Evolutionary conservation across 2,329 filamentous ascomycete species (phyloP).

Genomic region (Colletotrichum liriopes): DNA sequence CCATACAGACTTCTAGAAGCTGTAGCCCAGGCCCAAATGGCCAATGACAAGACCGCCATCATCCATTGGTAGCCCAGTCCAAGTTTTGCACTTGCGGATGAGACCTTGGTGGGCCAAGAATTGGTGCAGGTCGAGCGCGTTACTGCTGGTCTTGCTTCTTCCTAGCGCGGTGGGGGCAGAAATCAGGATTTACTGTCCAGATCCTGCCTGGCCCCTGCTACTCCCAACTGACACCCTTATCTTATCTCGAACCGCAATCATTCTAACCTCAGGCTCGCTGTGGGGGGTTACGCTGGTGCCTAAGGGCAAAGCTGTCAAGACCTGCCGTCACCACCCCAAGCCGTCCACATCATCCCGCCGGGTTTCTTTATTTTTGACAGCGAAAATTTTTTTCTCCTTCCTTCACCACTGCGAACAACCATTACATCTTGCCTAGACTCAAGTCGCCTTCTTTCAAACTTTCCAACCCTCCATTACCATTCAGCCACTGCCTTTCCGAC

Average conservation of each 20-base stretch:
- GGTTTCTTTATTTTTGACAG: not conserved
- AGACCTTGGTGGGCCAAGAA: not conserved
- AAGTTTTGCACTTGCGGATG: not conserved
- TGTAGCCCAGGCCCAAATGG: not conserved
- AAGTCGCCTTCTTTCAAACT: not conserved
- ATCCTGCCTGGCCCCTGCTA: not conserved
- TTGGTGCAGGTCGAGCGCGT: not conserved
- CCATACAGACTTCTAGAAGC: conserved; percentile 35
- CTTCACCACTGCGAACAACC: not conserved
- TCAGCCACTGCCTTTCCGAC: too few species aligned
- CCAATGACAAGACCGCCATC: not conserved
- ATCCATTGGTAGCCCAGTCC: not conserved
- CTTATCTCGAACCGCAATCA: not conserved
- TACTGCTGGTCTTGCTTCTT: not conserved
- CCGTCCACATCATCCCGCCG: not conserved
- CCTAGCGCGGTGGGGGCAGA: not conserved
- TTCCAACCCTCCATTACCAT: too few species aligned
- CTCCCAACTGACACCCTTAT: not conserved
- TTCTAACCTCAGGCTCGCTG: not conserved
- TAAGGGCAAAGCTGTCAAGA: not conserved
- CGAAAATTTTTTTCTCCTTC: not conserved
- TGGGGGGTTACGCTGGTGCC: not conserved
- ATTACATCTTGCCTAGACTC: not conserved
- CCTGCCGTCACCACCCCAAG: not conserved
- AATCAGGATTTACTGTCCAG: not conserved